Evolutionary conservation across 495 filamentous ascomycete species (phyloP).

Genomic region (Annulohypoxylon stygium): DNA sequence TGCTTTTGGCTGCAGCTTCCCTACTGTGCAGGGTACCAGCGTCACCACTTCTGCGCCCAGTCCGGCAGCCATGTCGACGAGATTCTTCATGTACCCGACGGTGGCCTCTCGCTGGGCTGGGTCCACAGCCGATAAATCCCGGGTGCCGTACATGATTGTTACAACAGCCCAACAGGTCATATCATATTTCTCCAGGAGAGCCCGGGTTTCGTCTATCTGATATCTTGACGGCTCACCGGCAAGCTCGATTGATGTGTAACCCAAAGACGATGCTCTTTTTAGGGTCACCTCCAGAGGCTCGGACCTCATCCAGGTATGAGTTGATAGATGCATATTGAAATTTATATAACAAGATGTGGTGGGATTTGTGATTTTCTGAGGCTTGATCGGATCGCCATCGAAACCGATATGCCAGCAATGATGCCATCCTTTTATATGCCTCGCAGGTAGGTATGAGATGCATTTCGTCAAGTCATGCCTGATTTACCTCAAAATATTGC

Average conservation of each 20-base stretch:
- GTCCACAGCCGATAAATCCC: constrained; percentile 44
- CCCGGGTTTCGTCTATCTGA: constrained; percentile 34
- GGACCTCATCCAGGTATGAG: constrained; percentile 53
- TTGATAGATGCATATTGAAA: constrained; percentile 51
- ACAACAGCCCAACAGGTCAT: constrained; percentile 46
- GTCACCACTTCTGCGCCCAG: constrained; percentile 47
- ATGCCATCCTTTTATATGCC: constrained; percentile 13
- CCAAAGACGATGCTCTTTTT: constrained; percentile 43
- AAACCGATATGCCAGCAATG: neutral
- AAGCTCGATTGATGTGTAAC: constrained; percentile 51
- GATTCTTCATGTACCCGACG: constrained; percentile 47
- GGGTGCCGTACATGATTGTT: constrained; percentile 49
- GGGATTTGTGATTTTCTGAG: too few species aligned
- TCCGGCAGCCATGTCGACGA: constrained; percentile 41
- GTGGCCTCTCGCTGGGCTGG: constrained; percentile 39
- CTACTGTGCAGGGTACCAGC: constrained; percentile 46
- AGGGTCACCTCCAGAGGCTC: constrained; percentile 49
- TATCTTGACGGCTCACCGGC: constrained; percentile 49
- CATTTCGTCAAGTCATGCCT: neutral
- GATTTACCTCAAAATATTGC: neutral
- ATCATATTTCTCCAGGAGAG: constrained; percentile 44
- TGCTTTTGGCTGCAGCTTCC: constrained; percentile 46
- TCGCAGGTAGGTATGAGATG: neutral
- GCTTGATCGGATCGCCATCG: too few species aligned
- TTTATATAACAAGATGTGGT: too few species aligned